Conservation (phyloP, 257 asterid species). For the Primulina tabacum region DNA sequence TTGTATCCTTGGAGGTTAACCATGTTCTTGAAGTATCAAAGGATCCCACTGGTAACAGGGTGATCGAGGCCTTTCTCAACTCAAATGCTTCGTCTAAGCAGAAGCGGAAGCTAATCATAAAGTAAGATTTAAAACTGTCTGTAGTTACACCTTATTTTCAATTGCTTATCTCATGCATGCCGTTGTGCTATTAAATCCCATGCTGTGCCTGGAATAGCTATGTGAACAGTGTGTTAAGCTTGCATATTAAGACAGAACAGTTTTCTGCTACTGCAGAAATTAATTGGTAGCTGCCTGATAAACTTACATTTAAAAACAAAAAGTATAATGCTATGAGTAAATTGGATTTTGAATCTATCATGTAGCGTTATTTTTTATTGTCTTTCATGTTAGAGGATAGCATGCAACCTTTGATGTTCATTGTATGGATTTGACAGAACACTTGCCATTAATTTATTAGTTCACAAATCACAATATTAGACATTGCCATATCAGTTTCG, state of each 20-base stretch:
- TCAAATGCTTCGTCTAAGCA: slow-evolving; percentile 70
- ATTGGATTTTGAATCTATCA: not conserved
- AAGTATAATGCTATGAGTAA: not conserved
- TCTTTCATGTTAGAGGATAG: slow-evolving; percentile 3
- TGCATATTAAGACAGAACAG: not conserved
- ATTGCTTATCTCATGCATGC: slow-evolving; percentile 5
- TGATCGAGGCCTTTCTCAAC: slow-evolving; percentile 80
- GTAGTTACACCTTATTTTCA: slow-evolving; percentile 15
- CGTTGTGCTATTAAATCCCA: not conserved
- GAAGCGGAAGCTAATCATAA: slow-evolving; percentile 63
- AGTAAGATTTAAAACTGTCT: slow-evolving; percentile 48
- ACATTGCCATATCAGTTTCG: not conserved
- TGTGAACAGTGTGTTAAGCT: not conserved
- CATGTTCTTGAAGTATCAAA: slow-evolving; percentile 65
- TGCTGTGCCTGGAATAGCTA: not conserved
- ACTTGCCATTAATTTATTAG: not conserved
- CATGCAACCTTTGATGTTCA: not conserved
- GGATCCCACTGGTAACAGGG: slow-evolving; percentile 84
- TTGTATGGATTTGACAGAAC: slow-evolving; percentile 4
- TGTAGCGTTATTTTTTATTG: no score
- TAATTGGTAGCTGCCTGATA: not conserved
- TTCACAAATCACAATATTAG: no score
- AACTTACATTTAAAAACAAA: not conserved
- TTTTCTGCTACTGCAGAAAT: not conserved
- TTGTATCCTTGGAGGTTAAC: slow-evolving; percentile 64